Conservation (phyloP, 169 alveolate genomes). For the Cryptosporidium canis region DNA sequence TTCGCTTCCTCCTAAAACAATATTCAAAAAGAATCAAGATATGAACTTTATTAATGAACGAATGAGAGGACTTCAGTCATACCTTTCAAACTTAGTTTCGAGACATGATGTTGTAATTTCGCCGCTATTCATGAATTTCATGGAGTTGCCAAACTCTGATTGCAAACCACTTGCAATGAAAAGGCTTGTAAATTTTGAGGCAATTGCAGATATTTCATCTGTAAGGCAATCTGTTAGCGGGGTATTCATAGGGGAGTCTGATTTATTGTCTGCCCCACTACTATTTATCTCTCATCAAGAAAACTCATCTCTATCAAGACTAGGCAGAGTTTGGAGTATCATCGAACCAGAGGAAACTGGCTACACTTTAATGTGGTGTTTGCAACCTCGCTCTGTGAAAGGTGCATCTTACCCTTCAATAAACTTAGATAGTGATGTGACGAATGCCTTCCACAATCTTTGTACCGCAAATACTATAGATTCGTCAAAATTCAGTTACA, state of each 20-base stretch:
- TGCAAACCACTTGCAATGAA: background rate
- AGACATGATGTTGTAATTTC: conserved; percentile 38
- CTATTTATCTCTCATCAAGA: conserved; percentile 51
- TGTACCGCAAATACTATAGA: background rate
- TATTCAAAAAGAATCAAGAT: conserved; percentile 51
- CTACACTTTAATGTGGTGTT: conserved; percentile 12
- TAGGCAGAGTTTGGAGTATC: conserved; percentile 70
- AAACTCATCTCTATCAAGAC: conserved; percentile 48
- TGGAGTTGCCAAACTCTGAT: conserved; percentile 18
- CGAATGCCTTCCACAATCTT: conserved; percentile 29
- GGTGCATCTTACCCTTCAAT: background rate
- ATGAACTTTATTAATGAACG: conserved; percentile 31
- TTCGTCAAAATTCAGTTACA: conserved; percentile 38
- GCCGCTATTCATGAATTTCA: conserved; percentile 33
- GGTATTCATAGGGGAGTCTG: background rate
- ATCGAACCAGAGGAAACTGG: conserved; percentile 67
- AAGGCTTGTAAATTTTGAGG: background rate
- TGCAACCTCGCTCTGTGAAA: background rate
- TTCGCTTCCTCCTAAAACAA: conserved; percentile 67
- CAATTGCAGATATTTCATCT: conserved; percentile 14
- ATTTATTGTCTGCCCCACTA: background rate
- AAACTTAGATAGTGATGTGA: background rate
- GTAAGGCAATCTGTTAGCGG: conserved; percentile 44
- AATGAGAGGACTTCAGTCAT: conserved; percentile 43
- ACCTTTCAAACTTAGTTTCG: background rate